Percentiles rank a stretch among this genome's conserved stretches.
These are phyloP conservation scores for Lactarius pseudohatsudake DNA, from an alignment of 768 basidiomycete genomes.

Conservation along the genomic window DNA sequence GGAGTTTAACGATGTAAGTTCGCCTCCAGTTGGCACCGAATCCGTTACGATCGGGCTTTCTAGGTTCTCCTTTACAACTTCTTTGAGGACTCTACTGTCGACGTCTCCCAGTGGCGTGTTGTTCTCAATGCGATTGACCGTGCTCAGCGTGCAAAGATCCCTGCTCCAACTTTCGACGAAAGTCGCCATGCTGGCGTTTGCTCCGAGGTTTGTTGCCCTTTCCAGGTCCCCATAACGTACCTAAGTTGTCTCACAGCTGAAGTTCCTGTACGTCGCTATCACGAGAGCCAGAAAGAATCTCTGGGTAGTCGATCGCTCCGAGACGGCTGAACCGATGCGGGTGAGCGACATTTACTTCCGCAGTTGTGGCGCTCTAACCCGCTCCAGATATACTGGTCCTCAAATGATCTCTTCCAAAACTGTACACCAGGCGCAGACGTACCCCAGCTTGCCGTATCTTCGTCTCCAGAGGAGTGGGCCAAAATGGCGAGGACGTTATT, in stretches of 20 bases:
- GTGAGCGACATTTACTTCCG: constrained; percentile 37
- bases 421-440: constrained; percentile 49
- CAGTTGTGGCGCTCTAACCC: neutral
- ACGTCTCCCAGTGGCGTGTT: constrained; percentile 55
- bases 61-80: constrained; percentile 70
- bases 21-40: neutral
- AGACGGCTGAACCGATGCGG: constrained; percentile 58
- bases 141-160: constrained; percentile 26
- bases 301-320: constrained; percentile 65
- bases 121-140: constrained; percentile 44
- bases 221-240: neutral
- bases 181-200: constrained; percentile 43
- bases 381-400: constrained; percentile 52
- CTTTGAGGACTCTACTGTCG: constrained; percentile 57
- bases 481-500: constrained; percentile 43
- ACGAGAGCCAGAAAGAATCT: constrained; percentile 64
- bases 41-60: neutral
- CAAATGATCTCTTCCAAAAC: constrained; percentile 45
- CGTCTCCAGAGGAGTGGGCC: constrained; percentile 50
- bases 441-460: constrained; percentile 55
- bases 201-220: constrained; percentile 16
- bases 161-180: constrained; percentile 49
- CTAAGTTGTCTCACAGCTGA: constrained; percentile 43
- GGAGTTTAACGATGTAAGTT: constrained; percentile 59
- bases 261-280: constrained; percentile 63